These are phyloP conservation scores for Davidsoniella virescens DNA, from an alignment of 2,329 filamentous ascomycete species.

Conservation along the genomic window DNA sequence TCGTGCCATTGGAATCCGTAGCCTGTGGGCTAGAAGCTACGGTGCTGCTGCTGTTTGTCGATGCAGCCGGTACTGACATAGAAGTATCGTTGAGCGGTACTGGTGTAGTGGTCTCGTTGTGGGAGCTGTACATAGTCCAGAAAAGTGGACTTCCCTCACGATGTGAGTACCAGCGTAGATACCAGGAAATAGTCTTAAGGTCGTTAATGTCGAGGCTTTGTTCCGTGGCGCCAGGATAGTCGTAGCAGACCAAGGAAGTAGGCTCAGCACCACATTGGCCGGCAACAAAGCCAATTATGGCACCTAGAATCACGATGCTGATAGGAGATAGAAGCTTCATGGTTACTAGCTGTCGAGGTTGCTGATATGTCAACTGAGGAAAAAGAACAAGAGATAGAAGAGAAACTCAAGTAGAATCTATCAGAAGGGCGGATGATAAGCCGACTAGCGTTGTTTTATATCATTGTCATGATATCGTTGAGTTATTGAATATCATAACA, in stretches of 20 bases:
- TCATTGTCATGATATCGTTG: no score
- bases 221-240: slow-evolving; percentile 10
- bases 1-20: neutral
- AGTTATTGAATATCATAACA: no score
- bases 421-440: no score
- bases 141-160: slow-evolving; percentile 9
- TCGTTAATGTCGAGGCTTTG: slow-evolving; percentile 11
- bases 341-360: neutral
- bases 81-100: slow-evolving; percentile 6
- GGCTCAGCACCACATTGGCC: slow-evolving; percentile 7
- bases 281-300: neutral
- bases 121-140: slow-evolving; percentile 12
- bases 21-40: neutral
- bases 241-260: slow-evolving; percentile 11
- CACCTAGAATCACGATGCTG: neutral
- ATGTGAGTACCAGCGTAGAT: slow-evolving; percentile 12
- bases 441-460: no score
- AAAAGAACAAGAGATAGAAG: no score
- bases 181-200: slow-evolving; percentile 12
- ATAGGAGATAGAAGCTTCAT: neutral
- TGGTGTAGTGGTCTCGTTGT: slow-evolving; percentile 9
- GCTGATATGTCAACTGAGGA: no score
- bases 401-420: no score
- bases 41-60: neutral
- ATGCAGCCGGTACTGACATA: neutral